phyloP scores from a whole-genome alignment of 495 filamentous ascomycete species.

The Stereocaulon alpinum region DNA sequence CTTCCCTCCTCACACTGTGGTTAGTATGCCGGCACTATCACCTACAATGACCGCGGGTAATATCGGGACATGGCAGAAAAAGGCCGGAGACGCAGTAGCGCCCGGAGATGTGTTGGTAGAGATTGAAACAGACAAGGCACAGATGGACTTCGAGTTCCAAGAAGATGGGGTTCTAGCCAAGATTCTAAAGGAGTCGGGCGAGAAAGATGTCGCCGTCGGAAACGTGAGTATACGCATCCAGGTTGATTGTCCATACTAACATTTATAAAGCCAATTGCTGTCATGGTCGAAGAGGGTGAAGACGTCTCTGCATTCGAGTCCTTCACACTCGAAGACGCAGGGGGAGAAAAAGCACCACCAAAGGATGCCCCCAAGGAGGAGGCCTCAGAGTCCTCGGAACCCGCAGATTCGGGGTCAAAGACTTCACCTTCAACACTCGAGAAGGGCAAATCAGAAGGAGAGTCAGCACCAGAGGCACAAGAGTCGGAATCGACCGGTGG shows the following conservation, averaged over 20 bases:
- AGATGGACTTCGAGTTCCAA: constrained; percentile 99
- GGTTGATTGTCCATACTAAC: constrained; percentile 24
- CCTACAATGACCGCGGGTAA: constrained; percentile 96
- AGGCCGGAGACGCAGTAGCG: constrained; percentile 74
- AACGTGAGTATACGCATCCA: constrained; percentile 54
- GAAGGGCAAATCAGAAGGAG: constrained; percentile 26
- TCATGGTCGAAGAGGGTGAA: constrained; percentile 82
- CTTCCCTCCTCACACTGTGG: constrained; percentile 85
- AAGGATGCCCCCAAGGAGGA: constrained; percentile 51
- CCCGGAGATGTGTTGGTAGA: constrained; percentile 98
- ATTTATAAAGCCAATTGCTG: constrained; percentile 72
- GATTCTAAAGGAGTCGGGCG: constrained; percentile 83
- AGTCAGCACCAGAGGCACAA: constrained; percentile 46
- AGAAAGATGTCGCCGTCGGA: constrained; percentile 91
- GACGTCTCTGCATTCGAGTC: constrained; percentile 79
- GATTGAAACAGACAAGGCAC: constrained; percentile 99
- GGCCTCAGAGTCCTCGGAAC: constrained; percentile 47
- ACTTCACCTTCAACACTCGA: constrained; percentile 48
- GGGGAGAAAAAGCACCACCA: constrained; percentile 61
- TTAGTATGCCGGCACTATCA: constrained; percentile 97
- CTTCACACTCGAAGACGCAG: constrained; percentile 83
- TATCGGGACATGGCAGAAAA: constrained; percentile 97
- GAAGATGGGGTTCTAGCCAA: constrained; percentile 95
- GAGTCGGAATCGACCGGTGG: constrained; percentile 69
- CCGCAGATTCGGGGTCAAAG: constrained; percentile 41